Evolutionary conservation across 768 basidiomycete species (phyloP).

Genomic region (Tulasnella calospora): DNA sequence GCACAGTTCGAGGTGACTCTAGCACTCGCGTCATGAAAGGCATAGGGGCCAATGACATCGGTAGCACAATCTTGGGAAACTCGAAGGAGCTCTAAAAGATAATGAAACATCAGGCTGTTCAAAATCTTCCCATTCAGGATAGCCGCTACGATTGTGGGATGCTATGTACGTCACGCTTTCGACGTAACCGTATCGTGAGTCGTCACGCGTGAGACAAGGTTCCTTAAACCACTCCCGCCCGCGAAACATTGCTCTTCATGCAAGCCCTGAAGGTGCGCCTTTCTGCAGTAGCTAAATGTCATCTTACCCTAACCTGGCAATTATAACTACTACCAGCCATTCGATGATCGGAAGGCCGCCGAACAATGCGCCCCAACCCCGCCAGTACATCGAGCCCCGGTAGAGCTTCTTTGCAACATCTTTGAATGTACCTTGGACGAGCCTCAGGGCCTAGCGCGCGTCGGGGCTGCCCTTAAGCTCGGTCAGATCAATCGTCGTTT

Average conservation of each 20-base stretch:
- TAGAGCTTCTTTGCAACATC: not conserved
- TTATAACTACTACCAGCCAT: not conserved
- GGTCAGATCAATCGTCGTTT: not conserved
- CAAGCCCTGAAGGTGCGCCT: not conserved
- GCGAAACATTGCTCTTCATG: not conserved
- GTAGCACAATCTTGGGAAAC: too few species aligned
- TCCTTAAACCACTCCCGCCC: not conserved
- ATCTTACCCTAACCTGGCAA: not conserved
- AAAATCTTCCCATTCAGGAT: too few species aligned
- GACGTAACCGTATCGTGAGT: not conserved
- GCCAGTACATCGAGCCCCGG: not conserved
- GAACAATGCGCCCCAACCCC: not conserved
- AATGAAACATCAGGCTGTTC: too few species aligned
- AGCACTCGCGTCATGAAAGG: too few species aligned
- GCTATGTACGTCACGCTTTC: not conserved
- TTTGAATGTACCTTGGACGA: not conserved
- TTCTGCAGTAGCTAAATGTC: not conserved
- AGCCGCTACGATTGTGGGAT: not conserved
- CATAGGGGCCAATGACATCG: too few species aligned
- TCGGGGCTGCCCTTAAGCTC: not conserved
- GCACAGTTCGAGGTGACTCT: too few species aligned
- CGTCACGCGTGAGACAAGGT: not conserved
- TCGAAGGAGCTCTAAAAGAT: too few species aligned
- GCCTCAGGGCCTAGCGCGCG: not conserved
- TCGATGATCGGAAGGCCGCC: not conserved